phyloP scores from a whole-genome alignment of 2,329 filamentous ascomycete species.

The Aspergillus japonicus region DNA sequence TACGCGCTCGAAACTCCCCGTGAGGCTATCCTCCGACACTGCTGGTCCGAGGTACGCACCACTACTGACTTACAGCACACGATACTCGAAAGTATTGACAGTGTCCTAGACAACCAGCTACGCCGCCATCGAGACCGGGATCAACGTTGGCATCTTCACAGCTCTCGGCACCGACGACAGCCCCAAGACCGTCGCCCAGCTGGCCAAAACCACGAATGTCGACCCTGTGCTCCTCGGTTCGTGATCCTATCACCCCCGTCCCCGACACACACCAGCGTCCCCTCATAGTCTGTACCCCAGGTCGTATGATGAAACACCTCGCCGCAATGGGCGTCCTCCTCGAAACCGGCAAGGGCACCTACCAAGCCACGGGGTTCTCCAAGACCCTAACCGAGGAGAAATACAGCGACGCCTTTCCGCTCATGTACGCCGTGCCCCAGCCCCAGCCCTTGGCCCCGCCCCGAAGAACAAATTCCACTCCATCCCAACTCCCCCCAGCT shows the following conservation, averaged over 20 bases:
- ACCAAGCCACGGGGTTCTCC: constrained; percentile 15
- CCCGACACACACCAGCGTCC: too few relatives aligned
- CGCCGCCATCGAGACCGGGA: constrained; percentile 18
- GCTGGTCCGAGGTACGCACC: constrained; percentile 16
- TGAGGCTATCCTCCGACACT: constrained; percentile 18
- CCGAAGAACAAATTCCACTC: too few relatives aligned
- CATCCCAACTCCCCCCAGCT: too few relatives aligned
- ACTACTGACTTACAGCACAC: too few relatives aligned
- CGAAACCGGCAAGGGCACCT: constrained; percentile 18
- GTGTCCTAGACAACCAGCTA: constrained; percentile 12
- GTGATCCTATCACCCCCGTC: neutral
- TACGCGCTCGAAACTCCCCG: constrained; percentile 20
- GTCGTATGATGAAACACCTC: constrained; percentile 20
- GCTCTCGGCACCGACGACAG: constrained; percentile 9
- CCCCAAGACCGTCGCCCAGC: constrained; percentile 16
- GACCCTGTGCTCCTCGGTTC: constrained; percentile 12
- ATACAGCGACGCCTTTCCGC: constrained; percentile 19
- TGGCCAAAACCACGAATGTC: constrained; percentile 13
- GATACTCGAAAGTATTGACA: neutral
- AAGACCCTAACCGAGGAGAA: constrained; percentile 12
- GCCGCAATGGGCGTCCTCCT: constrained; percentile 17
- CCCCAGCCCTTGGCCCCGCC: too few relatives aligned
- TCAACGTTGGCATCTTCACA: constrained; percentile 18
- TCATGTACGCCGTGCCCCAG: constrained; percentile 12
- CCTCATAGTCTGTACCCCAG: neutral